Base-by-base conservation (phyloP, 1,139 yeast genomes). In the Kodamaea sp. region DNA sequence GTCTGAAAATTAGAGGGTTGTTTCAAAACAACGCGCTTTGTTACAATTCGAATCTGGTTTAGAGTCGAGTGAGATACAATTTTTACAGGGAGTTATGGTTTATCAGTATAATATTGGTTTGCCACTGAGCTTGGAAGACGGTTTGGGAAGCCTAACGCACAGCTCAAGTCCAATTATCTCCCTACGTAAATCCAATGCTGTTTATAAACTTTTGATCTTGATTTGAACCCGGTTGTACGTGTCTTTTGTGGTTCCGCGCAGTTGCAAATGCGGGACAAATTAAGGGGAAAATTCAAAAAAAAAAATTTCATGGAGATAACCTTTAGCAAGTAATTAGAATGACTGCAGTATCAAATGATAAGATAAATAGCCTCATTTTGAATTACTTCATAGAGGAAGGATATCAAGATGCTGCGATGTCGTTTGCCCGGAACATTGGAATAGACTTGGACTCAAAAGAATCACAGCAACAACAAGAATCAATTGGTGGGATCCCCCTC, bases 371-470 rank as follows among this genome's bases (percentile, higher is more conserved):
- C 34, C 57, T 78, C 40, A 67, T 79, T 2, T 64, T 79, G 44
- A 73, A 77, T 54, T 78, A 77, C 55, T 65, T 79, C 43, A 71
- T 79, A 23, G 75, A 74, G 43, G 84, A 79, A 51, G 84, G 84
- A 0, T 75, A 76, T 50, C 71, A 73, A 39, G 65, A 70, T 11
- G 79, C 84, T 0, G 79, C 79, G 1, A 36, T 60, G 4, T 64
- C 68, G 33, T 75, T 79, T 54, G 69, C 81, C 5, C 58, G 59
- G 32, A 84, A 79, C 45, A 60, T 62, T 8, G 52, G 55, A 25
- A 50, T 60, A 6, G 57, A 54, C 26, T 42, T 63, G 23, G 34
- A 31, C n/a, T 20, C 26, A 27, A 15, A 9, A 25, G 12, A 10
- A 7, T 24, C 31, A 22, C 23, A 26, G 27, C 15, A 2, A 29